These are phyloP conservation scores for Globisporangium spiculum DNA, from an alignment of 352 stramenopile genomes.

Conservation along the genomic window DNA sequence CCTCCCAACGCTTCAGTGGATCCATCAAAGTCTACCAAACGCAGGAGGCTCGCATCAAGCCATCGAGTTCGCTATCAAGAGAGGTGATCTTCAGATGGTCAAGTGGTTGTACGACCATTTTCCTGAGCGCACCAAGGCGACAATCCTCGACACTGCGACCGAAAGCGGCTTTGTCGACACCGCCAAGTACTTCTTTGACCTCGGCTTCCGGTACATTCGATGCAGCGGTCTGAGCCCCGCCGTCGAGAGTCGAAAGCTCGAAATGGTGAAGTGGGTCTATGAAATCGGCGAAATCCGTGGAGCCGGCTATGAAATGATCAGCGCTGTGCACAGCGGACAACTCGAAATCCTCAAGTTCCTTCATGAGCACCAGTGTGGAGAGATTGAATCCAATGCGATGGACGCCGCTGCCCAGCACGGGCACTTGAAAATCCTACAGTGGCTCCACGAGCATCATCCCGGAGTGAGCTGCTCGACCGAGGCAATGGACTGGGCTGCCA, in stretches of 20 bases:
- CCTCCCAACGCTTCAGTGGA: not conserved
- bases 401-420: not conserved
- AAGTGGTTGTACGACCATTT: not conserved
- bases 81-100: not conserved
- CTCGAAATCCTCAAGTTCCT: constrained; percentile 2
- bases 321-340: no score
- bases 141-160: no score
- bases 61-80: not conserved
- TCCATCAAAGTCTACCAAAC: no score
- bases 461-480: no score
- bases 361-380: not conserved
- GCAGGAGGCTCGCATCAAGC: not conserved
- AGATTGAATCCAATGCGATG: not conserved
- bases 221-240: not conserved
- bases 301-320: no score
- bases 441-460: not conserved
- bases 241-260: not conserved
- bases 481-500: no score
- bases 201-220: not conserved
- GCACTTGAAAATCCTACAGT: not conserved
- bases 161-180: not conserved
- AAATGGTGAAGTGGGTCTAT: no score
- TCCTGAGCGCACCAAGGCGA: not conserved
- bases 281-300: no score
- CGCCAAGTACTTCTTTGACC: not conserved